Percentiles rank a stretch among this genome's conserved stretches.
Conservation (phyloP, 805 yeast genomes). For the Candida odintsovae region DNA sequence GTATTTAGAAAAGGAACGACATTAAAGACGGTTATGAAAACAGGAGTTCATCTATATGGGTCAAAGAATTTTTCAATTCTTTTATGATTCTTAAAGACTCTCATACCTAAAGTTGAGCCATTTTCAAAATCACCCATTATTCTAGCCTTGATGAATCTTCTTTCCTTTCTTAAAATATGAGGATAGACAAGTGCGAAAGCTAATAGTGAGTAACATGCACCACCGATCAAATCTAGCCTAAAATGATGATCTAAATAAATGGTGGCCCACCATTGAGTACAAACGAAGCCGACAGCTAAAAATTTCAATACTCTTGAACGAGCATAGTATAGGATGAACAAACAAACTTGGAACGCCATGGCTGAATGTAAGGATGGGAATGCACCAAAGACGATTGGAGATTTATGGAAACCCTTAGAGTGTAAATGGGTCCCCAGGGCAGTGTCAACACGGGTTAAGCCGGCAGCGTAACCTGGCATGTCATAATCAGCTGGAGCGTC, state of each 20-base stretch:
- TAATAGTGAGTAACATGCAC: constrained; percentile 45
- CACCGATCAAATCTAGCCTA: constrained; percentile 54
- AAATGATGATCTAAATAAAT: constrained; percentile 71
- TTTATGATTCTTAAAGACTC: constrained; percentile 44
- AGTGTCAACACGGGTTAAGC: constrained; percentile 57
- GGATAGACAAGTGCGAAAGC: constrained; percentile 37
- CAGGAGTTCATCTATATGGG: constrained; percentile 33
- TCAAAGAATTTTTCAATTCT: constrained; percentile 47
- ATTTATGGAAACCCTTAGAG: constrained; percentile 56
- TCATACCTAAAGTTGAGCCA: constrained; percentile 58
- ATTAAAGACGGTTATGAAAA: too few species aligned
- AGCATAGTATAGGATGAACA: constrained; percentile 38
- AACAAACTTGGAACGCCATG: constrained; percentile 46
- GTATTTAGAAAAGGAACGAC: neutral
- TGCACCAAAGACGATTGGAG: constrained; percentile 67
- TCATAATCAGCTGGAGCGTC: constrained; percentile 50
- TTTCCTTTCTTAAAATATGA: constrained; percentile 29
- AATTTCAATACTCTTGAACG: constrained; percentile 22
- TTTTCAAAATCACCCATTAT: constrained; percentile 32
- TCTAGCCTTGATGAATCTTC: constrained; percentile 26
- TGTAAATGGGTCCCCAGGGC: constrained; percentile 57
- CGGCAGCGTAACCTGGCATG: constrained; percentile 68
- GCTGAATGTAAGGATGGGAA: constrained; percentile 61
- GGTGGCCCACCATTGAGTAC: constrained; percentile 70
- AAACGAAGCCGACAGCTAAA: constrained; percentile 38